A percentile compares a stretch with the other conserved stretches of the same genome.
Conservation (phyloP, 2,329 filamentous ascomycete genomes). For the Fusarium floridanum region DNA sequence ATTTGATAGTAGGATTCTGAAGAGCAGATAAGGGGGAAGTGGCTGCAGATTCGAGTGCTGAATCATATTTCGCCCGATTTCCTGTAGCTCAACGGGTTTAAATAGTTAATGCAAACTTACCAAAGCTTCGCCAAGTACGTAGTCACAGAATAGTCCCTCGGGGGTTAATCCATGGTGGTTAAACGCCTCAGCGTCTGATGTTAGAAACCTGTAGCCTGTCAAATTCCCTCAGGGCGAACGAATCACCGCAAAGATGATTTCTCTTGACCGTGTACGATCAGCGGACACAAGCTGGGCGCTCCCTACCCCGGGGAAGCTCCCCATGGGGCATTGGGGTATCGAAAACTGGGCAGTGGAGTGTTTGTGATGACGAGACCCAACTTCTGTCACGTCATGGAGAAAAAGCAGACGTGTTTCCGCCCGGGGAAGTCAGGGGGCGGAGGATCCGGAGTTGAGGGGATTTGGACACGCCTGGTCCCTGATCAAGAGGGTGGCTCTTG, state of each 20-base stretch:
- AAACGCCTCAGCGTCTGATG: not conserved
- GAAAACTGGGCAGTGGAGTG: conserved; percentile 25
- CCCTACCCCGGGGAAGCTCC: conserved; percentile 11
- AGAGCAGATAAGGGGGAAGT: not conserved
- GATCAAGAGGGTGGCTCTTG: conserved; percentile 61
- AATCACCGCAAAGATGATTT: not conserved
- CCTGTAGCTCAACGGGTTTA: not conserved
- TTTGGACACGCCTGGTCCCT: conserved; percentile 52
- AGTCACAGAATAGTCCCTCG: not conserved
- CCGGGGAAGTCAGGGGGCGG: not conserved
- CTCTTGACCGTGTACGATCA: not conserved
- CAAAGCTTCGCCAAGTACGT: not conserved
- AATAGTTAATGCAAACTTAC: not conserved
- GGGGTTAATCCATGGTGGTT: conserved; percentile 8
- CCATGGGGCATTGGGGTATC: conserved; percentile 24
- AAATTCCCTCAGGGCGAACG: not conserved
- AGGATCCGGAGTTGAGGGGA: not conserved
- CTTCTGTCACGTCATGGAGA: conserved; percentile 20
- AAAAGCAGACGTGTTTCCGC: not conserved
- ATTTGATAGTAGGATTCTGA: not conserved
- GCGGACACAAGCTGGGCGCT: not conserved
- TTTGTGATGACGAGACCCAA: not conserved
- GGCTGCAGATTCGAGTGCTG: not conserved
- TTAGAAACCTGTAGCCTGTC: not conserved
- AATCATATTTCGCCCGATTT: not conserved